Evolutionary conservation across 495 filamentous ascomycete genomes (phyloP), one percentile per base, ranked within the genome.

Genomic region (Staphylotrichum longicolle): DNA sequence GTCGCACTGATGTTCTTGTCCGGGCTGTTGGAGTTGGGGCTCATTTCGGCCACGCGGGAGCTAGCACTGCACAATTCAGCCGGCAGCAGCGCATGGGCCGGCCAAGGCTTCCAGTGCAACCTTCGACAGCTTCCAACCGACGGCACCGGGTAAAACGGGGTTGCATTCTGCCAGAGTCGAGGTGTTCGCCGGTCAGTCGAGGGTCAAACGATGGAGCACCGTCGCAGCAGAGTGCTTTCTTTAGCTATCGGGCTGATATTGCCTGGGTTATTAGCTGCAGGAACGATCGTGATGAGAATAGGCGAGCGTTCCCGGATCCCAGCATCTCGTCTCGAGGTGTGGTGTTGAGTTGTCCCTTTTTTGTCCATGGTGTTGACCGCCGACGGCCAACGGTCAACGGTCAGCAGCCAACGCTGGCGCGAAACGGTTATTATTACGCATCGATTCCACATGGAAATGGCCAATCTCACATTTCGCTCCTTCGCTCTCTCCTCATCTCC

Each of bases 41-140:
- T 60, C 47, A 60, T 60, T 53, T 60, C 57, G 57, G 35, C 57
- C 49, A 30, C 33, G 58, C 58, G 44, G 58, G 49, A 53, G 33
- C 57, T 14, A 61, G n/a, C n/a, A 37, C 37, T 40, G 35, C 14
- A 41, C 55, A 37, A 61, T 54, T 60, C 58, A 60, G 58, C 58
- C 58, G 58, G 40, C 39, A 52, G 39, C 40, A n/a, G 27, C 12
- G 41, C 8, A 20, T 20, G n/a, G 9, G 14, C 8, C 7, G 27
- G 27, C 39, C 42, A 50, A 41, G 35, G 6, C 40, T 53, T 53
- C 48, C n/a, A 35, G 37, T 1, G 10, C 15, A 12, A n/a, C 10
- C 40, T 60, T 58, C 56, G 15, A 47, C 15, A 58, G 56, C 33
- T 48, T 40, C 45, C 33, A 58, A 41, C 41, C 55, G 34, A 48